Base-by-base conservation (phyloP, 208 protist genomes). In the Trichomonas gallinae region DNA sequence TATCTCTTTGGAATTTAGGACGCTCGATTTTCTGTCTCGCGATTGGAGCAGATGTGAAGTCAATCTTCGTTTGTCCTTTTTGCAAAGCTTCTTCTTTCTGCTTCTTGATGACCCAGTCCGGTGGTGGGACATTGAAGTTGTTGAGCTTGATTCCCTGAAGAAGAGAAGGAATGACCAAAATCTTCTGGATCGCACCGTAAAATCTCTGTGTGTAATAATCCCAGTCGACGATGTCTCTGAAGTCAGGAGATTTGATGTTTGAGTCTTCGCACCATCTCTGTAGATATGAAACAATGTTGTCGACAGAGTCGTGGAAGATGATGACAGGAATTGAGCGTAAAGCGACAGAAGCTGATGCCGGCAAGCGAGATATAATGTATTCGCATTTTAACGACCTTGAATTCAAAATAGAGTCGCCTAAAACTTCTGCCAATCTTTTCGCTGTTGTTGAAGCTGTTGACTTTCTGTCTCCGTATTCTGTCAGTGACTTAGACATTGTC, bases 381-480 rank as follows among this genome's bases (percentile, higher is more conserved):
- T 96, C 63, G 26, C 48, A 63, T 45, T 63, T 83, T 10, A 96
- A 83, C 36, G 42, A 45, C 1, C 88, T 89, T 44, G 34, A 34
- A 9, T 87, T 38, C 1, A 72, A 38, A 21, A 96, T 46, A 42
- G 6, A 13, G 46, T 98, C 98, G 9, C 99, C 99, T 0, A 99
- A 98, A 96, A 99, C 99, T 97, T 99, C 99, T 6, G 98, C 98
- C 36, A 99, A 98, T 46, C 99, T 98, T 3, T 98, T 97, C 8
- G 97, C 98, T 23, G 99, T 99, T 34, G 99, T 99, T 96, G 99
- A 99, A 11, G 99, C 98, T n/a, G 99, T 98, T 10, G 98, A 99
- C 97, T 99, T 99, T 97, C 99, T 98, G n/a, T 97, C 97, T 45
- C 98, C 99, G 97, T 99, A 99, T 96, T 99, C 99, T 21, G 97